Base-by-base conservation (phyloP, 2,329 filamentous ascomycete genomes). In the Fusarium penzigii region DNA sequence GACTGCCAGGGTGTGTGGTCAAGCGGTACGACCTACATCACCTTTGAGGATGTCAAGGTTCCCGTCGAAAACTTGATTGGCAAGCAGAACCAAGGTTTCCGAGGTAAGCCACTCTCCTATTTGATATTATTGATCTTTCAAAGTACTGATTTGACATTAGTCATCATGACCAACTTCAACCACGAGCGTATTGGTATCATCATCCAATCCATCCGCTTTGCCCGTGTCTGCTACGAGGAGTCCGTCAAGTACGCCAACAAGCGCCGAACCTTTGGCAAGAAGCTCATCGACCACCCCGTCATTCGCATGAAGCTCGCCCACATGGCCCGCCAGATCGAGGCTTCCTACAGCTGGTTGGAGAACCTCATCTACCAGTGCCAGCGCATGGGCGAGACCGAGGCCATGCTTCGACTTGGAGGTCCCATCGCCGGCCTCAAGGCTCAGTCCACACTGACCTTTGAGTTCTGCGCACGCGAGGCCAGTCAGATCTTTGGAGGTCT, bases 101-200 rank as follows among this genome's bases (percentile, higher is more conserved):
- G 92, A 77, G 83, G 83, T 85, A 73, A 53, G 60, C 46, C 39
- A 6, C 17, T 12, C 29, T 25, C 20, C 20, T 25, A 5, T 25
- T 25, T 25, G 20, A 25, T 25, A 25, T 4, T 25, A 25, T 25
- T 25, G 20, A 25, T 25, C 11, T 39, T 29, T 39, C 11, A 42
- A 16, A 9, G 17, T 6, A 29, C 16, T 9, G 11, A 17, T 34
- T 60, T 66, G 48, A 68, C 57, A 20, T 7, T 7, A 36, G 92
- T 96, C 70, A 93, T 99, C 80, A 97, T 97, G 93, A 97, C 91
- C 71, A 97, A 97, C 82, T 97, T 97, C 81, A 97, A 97, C 83
- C 94, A 97, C 81, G 94, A 99, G 78, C 90, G 94, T 58, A 92
- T 99, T 65, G 94, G 94, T 57, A 97, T 99, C 75, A 92, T 97